phyloP scores from a whole-genome alignment of 148 eudicot genomes.

The Rhododendron molle region DNA sequence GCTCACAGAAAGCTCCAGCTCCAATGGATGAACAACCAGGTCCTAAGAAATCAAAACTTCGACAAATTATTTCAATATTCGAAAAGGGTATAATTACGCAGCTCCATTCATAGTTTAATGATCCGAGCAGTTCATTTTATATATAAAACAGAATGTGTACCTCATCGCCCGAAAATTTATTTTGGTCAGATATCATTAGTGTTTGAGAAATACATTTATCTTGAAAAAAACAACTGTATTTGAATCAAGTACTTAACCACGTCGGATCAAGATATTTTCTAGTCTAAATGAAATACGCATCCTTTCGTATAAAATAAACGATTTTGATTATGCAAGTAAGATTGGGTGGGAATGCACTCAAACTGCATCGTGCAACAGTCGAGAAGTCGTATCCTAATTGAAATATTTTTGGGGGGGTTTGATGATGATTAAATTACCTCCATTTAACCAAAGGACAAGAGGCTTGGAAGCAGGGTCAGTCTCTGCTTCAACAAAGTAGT shows the following conservation, averaged over 20 bases:
- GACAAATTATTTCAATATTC: not conserved
- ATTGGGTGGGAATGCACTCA: too few relatives aligned
- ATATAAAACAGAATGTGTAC: not conserved
- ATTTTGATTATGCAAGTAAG: not conserved
- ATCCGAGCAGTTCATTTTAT: not conserved
- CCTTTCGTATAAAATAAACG: not conserved
- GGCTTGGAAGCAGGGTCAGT: slow-evolving; percentile 45
- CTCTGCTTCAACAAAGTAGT: slow-evolving; percentile 73
- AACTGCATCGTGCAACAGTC: not conserved
- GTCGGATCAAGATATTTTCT: not conserved
- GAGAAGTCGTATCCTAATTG: not conserved
- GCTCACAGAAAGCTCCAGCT: slow-evolving; percentile 70
- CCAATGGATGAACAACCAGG: slow-evolving; percentile 89
- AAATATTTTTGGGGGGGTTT: not conserved
- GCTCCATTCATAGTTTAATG: not conserved
- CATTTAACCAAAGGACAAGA: slow-evolving; percentile 85
- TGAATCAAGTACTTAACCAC: not conserved
- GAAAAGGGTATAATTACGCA: not conserved
- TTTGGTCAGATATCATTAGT: not conserved
- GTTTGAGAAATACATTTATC: not conserved
- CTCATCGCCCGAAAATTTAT: not conserved
- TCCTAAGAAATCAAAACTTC: slow-evolving; percentile 27
- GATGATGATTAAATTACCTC: slow-evolving; percentile 41
- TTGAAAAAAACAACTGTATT: too few relatives aligned
- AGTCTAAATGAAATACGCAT: not conserved